These are phyloP conservation scores for Komagataella ulmi DNA, from an alignment of 805 yeast genomes.

Conservation along the genomic window DNA sequence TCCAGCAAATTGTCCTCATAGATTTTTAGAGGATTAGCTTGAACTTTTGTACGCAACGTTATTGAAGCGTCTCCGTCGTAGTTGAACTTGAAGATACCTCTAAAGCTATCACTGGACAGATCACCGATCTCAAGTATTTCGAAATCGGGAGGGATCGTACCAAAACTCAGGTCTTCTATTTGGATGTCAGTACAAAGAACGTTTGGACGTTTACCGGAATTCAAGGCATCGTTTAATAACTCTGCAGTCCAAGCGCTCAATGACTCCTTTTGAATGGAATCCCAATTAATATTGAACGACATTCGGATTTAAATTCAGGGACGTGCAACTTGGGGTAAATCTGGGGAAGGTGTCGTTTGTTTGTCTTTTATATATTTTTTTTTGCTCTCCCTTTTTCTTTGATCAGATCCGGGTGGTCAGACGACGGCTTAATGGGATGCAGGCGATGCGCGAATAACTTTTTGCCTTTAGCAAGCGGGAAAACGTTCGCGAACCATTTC, in stretches of 20 bases:
- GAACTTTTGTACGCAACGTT: constrained; percentile 65
- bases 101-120: constrained; percentile 56
- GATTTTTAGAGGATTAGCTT: constrained; percentile 72
- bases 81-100: constrained; percentile 71
- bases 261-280: constrained; percentile 52
- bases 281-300: constrained; percentile 78
- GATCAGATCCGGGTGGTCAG: background rate
- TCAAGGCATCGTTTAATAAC: constrained; percentile 56
- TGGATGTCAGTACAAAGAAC: constrained; percentile 56
- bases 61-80: constrained; percentile 68
- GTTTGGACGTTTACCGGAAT: constrained; percentile 59
- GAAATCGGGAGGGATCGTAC: constrained; percentile 58
- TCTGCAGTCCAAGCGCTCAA: constrained; percentile 50
- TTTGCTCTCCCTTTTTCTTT: background rate
- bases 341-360: background rate
- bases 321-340: background rate
- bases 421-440: background rate
- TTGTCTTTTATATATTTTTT: background rate
- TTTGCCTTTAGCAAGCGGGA: no score
- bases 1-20: constrained; percentile 25
- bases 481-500: no score
- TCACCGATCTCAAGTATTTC: constrained; percentile 80
- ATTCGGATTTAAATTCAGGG: constrained; percentile 17
- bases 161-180: constrained; percentile 61
- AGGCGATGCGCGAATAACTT: background rate